phyloP scores from a whole-genome alignment of 176 grass and related monocot genomes.

The Hyparrhenia diplandra region DNA sequence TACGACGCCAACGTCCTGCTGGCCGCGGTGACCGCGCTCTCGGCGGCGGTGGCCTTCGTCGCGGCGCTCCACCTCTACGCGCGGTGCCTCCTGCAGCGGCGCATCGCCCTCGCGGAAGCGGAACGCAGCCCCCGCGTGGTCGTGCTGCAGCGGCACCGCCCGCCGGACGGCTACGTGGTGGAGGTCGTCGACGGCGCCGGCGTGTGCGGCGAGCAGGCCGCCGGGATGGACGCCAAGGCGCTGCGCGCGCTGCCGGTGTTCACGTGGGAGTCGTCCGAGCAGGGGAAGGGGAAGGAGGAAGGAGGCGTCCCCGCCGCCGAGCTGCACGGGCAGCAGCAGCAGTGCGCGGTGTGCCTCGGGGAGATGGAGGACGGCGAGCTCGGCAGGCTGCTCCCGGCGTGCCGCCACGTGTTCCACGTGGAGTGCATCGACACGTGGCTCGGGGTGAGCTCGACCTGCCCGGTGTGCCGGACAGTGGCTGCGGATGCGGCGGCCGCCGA shows the following conservation, averaged over 20 bases:
- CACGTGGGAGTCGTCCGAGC: constrained; percentile 21
- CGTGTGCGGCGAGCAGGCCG: neutral
- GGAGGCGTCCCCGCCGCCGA: neutral
- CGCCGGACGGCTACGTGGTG: constrained; percentile 8
- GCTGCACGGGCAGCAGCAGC: constrained; percentile 15
- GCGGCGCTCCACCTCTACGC: constrained; percentile 47
- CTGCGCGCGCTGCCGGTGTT: constrained; percentile 46
- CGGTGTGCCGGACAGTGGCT: constrained; percentile 39
- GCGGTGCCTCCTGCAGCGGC: constrained; percentile 30
- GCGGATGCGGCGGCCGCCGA: neutral
- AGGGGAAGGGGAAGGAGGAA: too few species aligned
- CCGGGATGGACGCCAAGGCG: constrained; percentile 31
- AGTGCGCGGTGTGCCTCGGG: constrained; percentile 52
- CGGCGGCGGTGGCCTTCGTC: constrained; percentile 39
- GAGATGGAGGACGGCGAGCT: constrained; percentile 48
- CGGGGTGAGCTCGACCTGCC: constrained; percentile 43
- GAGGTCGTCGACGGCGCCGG: neutral
- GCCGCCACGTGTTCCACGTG: constrained; percentile 54
- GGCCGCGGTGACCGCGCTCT: constrained; percentile 43
- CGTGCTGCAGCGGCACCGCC: neutral
- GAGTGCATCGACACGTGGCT: constrained; percentile 64
- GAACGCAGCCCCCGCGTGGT: neutral
- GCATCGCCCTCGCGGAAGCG: neutral
- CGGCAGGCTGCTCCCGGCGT: constrained; percentile 45
- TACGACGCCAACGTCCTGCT: constrained; percentile 30